These are phyloP conservation scores for Selaginella tamariscina DNA, from an alignment of 75 land plant species.

Conservation along the genomic window DNA sequence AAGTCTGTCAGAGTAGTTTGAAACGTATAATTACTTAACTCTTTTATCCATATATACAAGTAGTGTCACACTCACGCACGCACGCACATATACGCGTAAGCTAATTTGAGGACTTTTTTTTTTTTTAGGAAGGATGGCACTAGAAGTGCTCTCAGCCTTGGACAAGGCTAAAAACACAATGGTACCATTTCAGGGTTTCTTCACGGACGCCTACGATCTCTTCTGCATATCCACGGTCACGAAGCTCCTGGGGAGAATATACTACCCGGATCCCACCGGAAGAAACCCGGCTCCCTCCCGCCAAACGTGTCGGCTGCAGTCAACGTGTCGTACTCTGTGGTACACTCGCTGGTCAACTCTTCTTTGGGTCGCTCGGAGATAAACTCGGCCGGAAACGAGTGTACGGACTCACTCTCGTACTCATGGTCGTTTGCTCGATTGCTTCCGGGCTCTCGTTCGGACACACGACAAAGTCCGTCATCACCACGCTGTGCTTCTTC, in stretches of 20 bases:
- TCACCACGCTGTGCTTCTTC: conserved; percentile 44
- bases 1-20: too few relatives aligned
- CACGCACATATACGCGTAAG: too few relatives aligned
- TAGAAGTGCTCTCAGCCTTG: conserved; percentile 41
- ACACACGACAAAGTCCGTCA: conserved; percentile 26
- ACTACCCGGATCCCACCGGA: conserved; percentile 26
- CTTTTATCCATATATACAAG: too few relatives aligned
- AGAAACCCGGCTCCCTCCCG: conserved; percentile 13
- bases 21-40: too few relatives aligned
- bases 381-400: conserved; percentile 33
- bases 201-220: conserved; percentile 51
- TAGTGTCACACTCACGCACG: too few relatives aligned
- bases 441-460: conserved; percentile 56
- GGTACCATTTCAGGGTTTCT: conserved; percentile 59
- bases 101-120: too few relatives aligned
- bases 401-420: conserved; percentile 33
- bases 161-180: conserved; percentile 55
- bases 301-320: conserved; percentile 14
- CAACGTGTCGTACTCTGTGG: conserved; percentile 37
- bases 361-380: conserved; percentile 31
- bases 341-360: conserved; percentile 25
- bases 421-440: conserved; percentile 42
- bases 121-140: too few relatives aligned
- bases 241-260: conserved; percentile 33
- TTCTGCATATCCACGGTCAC: conserved; percentile 40